Evolutionary conservation across 331 rosid genomes (phyloP), one percentile per base, ranked within the genome.

Genomic region (Pyrus hybrid): DNA sequence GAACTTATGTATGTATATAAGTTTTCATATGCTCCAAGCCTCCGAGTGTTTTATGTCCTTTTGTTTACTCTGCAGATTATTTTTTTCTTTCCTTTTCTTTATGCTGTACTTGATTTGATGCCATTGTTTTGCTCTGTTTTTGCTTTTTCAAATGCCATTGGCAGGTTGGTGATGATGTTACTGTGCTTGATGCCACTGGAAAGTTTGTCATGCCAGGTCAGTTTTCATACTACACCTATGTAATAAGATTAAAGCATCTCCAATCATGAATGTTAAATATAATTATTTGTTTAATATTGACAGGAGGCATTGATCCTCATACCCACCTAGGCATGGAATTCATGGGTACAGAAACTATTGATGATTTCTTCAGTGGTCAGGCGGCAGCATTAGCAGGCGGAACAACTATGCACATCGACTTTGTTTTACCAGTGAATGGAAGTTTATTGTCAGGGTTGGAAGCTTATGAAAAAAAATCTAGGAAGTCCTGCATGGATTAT

Each of bases 141-240:
- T 14, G 1, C 1, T 47, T 47, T 47, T 53, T 56, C 17, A 63
- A 76, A 77, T 81, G 64, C 68, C 73, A 67, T 71, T 68, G 68
- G 45, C 79, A 92, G 96, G 96, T 87, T 49, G 89, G 87, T n/a
- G 96, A 90, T 77, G 94, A 89, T 29, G 94, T 93, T 32, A 76
- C 80, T 5, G 88, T 93, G 70, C 71, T 93, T 17, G 94, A 93
- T 82, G 98, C 98, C 75, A 86, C 87, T 51, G 96, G 93, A 74
- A 93, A 93, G 84, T 89, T 72, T 89, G 96, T 93, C 76, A 93
- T 93, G 96, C 98, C 98, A 58, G 98, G 98, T 90, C 80, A 80
- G 14, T 32, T 82, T 79, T 73, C 26, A 57, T 78, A 51, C 61
- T 35, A 77, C 22, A 4, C 58, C 32, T 35, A 14, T 45, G 45